These are phyloP conservation scores for Lyophyllum decastes DNA, from an alignment of 768 basidiomycete genomes.

Conservation along the genomic window DNA sequence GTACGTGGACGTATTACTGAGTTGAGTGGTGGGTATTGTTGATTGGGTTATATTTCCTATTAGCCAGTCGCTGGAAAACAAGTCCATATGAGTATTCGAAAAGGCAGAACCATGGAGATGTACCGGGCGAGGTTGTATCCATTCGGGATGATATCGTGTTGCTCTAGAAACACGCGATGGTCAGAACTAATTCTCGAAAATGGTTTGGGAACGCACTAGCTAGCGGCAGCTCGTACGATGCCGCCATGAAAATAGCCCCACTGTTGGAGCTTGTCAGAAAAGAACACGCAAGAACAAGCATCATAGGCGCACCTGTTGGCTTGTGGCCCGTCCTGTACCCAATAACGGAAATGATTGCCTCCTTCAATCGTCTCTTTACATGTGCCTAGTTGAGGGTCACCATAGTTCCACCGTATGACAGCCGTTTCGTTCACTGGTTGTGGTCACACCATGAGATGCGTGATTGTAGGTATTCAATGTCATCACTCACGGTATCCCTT, in stretches of 20 bases:
- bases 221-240: conserved; percentile 72
- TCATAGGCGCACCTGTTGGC: conserved; percentile 53
- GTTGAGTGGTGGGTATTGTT: conserved; percentile 41
- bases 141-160: conserved; percentile 73
- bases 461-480: conserved; percentile 10
- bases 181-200: not conserved
- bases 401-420: conserved; percentile 86
- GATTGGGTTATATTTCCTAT: conserved; percentile 76
- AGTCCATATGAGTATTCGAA: not conserved
- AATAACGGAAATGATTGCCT: conserved; percentile 88
- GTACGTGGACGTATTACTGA: conserved; percentile 64
- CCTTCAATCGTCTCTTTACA: conserved; percentile 86
- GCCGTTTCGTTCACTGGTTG: conserved; percentile 74
- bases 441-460: conserved; percentile 1
- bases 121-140: conserved; percentile 84
- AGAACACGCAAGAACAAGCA: not conserved
- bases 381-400: conserved; percentile 76
- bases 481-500: conserved; percentile 57
- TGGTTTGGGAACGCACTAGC: conserved; percentile 37
- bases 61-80: conserved; percentile 68
- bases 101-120: conserved; percentile 12
- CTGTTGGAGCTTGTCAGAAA: conserved; percentile 30
- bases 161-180: conserved; percentile 31
- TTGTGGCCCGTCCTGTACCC: conserved; percentile 71
- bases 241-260: conserved; percentile 74